Base-by-base conservation (phyloP, 1,284 basidiomycete species). In the Apiotrichum laibachii region DNA sequence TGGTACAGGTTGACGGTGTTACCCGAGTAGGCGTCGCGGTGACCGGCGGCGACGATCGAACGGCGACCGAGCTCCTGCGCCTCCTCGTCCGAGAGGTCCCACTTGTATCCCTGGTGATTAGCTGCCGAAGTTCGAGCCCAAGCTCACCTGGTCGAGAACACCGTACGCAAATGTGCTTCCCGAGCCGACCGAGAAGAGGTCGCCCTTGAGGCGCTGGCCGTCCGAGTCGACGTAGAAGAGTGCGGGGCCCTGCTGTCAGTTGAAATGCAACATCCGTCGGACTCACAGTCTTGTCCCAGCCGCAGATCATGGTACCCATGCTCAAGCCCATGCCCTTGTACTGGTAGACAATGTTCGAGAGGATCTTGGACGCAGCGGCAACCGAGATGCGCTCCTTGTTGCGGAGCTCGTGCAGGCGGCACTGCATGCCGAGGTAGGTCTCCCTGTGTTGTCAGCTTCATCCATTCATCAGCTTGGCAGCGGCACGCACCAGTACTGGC, bases 301-400 rank as follows among this genome's bases (percentile, higher is more conserved):
- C 96, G 71, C 94, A 98, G 66, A 99, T 96, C 96, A 99, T 99
- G 2, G 96, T 99, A 58, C 96, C 96, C 95, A 99, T 99, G 75
- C 92, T 95, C 61, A 99, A 80, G 6, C 96, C 96, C 94, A 96
- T 98, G 15, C 96, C 96, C 80, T 99, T 99, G 84, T 99, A 99
- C 60, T 88, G 85, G 79, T 98, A 99, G 9, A 99, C 93, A 55
- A 99, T 86, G 74, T 99, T 99, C 79, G 90, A 90, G 57, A 99
- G 84, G 77, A 94, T 96, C 77, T 99, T 99, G 80, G 89, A 92
- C 8, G 96, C 96, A 19, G 96, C 96, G 15, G 96, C 96, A 19
- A 99, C 96, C 19, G 92, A 96, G 76, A 99, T 99, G 52, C 95
- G 87, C 80, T 99, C 94, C 73, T 90, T 88, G 80, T 99, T 98